Conservation (phyloP, 2,329 filamentous ascomycete genomes). For the Aspergillus fijiensis region DNA sequence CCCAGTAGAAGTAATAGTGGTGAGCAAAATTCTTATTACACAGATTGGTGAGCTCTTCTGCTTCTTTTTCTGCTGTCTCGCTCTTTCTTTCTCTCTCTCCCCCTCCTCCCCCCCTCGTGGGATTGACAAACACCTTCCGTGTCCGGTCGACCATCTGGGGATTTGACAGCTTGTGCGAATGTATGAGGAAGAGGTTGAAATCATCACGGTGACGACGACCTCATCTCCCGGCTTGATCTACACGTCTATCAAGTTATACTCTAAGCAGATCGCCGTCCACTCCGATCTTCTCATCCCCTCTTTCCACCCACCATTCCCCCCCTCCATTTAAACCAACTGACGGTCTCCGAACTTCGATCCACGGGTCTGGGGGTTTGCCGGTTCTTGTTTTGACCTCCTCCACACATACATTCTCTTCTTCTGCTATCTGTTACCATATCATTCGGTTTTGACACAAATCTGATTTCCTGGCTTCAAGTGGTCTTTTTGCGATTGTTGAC, state of each 20-base stretch:
- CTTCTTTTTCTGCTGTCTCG: neutral
- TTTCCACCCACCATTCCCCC: neutral
- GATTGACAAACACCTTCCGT: neutral
- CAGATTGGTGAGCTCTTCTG: neutral
- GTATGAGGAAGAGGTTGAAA: neutral
- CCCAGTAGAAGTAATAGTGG: no score
- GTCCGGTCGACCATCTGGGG: neutral
- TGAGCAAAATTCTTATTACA: no score
- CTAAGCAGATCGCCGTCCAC: neutral
- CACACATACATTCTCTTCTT: neutral
- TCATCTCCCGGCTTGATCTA: neutral
- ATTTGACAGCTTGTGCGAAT: neutral
- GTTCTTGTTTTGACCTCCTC: neutral
- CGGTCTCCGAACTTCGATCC: neutral
- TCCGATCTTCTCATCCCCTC: neutral
- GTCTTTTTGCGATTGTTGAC: no score
- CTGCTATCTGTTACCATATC: neutral
- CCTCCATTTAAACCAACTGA: neutral
- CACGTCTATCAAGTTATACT: neutral
- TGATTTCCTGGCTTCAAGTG: neutral
- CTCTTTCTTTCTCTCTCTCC: neutral
- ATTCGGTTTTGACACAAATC: neutral
- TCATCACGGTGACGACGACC: neutral
- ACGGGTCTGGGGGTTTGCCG: neutral
- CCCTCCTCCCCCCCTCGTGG: neutral